Base-by-base conservation (phyloP, 2,329 filamentous ascomycete genomes). In the Aspergillus arachidicola region DNA sequence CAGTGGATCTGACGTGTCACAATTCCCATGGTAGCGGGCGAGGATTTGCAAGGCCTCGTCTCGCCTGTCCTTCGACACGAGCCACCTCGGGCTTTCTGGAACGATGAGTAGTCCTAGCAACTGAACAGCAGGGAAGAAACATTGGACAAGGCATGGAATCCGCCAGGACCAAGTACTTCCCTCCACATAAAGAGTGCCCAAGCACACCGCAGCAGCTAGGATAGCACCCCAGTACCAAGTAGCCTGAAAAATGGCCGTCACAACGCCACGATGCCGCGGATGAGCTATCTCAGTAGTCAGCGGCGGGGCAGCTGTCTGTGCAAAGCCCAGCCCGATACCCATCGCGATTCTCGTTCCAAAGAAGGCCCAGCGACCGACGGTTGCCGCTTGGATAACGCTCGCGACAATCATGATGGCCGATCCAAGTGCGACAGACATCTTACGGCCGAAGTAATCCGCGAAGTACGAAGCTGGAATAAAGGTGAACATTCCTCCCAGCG, bases 241-340 rank as follows among this genome's bases (percentile, higher is more conserved):
- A 7, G 38, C 38, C 16, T 41, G 43, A 6, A 46, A 23, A 10
- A 46, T 46, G 43, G 43, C 43, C 10, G 51, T 36, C 19, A 30
- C 34, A 21, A 36, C 38, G 38, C 38, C 38, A 6, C 38, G 38
- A 10, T 41, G 38, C 11, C 51, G 51, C 16, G 51, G 51, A n/a
- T 55, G 51, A 30, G 51, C 51, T n/a, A 55, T 55, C 51, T 55
- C 51, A 16, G 28, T 28, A 21, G 32, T 55, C 12, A 55, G 30
- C 19, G 51, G 26, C 7, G 51, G 51, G 14, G 51, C 51, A 6
- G 51, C 51, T 14, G 32, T 30, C 32, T 55, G 28, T 7, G 51
- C 51, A 21, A 55, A 34, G 12, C 51, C 51, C n/a, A 28, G 26
- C 3, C 51, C 51, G 6, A 28, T 32, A 12, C 51, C 51, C 34